Conservation (phyloP, 2,329 filamentous ascomycete species). For the Claviceps capensis region DNA sequence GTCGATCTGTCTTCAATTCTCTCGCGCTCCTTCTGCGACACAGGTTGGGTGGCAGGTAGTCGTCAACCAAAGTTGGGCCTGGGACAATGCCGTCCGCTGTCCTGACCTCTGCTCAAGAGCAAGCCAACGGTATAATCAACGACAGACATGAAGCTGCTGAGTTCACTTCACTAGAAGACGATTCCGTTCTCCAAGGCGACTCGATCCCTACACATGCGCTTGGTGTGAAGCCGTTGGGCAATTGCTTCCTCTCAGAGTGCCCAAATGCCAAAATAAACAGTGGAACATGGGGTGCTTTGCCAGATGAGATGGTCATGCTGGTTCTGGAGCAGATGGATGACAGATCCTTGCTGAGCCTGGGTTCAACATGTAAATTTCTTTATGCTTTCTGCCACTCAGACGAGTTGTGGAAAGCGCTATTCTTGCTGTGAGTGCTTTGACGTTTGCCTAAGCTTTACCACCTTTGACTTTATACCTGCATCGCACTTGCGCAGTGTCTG, state of each 20-base stretch:
- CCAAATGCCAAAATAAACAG: conserved; percentile 52
- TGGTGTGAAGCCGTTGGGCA: conserved; percentile 75
- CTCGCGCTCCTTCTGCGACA: not conserved
- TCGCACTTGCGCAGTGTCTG: conserved; percentile 6
- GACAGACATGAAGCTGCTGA: not conserved
- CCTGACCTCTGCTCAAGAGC: not conserved
- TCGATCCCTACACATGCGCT: conserved; percentile 68
- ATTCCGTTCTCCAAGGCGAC: conserved; percentile 10
- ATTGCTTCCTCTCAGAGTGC: conserved; percentile 54
- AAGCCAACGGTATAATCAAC: not conserved
- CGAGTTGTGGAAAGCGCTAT: conserved; percentile 79
- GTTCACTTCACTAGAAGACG: not conserved
- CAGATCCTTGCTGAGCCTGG: conserved; percentile 47
- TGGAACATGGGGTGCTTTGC: conserved; percentile 53
- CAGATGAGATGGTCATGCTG: conserved; percentile 68
- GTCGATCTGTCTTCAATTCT: not conserved
- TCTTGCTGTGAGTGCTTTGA: conserved; percentile 57
- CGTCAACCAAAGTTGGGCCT: not conserved
- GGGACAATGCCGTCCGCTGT: conserved; percentile 4
- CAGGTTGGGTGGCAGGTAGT: not conserved
- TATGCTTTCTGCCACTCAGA: conserved; percentile 76
- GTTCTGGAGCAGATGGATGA: conserved; percentile 65
- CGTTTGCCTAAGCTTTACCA: not conserved
- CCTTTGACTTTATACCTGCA: not conserved
- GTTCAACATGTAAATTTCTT: conserved; percentile 69